Percentiles rank a stretch among this genome's conserved stretches.
Conservation (phyloP, 139 green algal species). For the Zygnema cylindricum region DNA sequence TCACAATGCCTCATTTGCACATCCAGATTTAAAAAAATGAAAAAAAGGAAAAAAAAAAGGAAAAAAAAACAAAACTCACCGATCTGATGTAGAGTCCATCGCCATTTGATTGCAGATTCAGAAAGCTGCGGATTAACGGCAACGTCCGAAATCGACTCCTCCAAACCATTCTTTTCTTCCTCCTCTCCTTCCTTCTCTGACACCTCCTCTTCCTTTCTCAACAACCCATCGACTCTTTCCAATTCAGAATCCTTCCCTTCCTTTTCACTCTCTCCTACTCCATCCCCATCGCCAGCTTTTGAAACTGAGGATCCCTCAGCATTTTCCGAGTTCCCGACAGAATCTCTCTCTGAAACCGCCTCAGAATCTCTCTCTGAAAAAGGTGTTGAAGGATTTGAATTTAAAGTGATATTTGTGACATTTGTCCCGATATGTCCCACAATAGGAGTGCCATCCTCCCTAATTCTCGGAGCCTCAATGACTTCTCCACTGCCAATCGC, state of each 20-base stretch:
- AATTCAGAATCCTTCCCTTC: background rate
- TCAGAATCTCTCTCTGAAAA: too few species aligned
- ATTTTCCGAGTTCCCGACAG: too few species aligned
- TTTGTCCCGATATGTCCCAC: background rate
- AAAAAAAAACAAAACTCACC: constrained; percentile 15
- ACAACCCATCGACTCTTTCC: background rate
- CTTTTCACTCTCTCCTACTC: background rate
- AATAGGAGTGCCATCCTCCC: constrained; percentile 24
- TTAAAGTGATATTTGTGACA: background rate
- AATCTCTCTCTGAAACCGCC: too few species aligned
- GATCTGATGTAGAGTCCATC: constrained; percentile 56
- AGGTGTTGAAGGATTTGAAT: background rate
- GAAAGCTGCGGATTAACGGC: background rate
- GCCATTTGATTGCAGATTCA: constrained; percentile 37
- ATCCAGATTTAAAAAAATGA: too few species aligned
- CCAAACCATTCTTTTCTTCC: constrained; percentile 1
- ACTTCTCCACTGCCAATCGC: constrained; percentile 37
- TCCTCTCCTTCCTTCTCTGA: too few species aligned
- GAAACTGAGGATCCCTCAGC: too few species aligned
- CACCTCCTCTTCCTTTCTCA: background rate
- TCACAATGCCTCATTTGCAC: background rate
- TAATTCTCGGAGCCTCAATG: constrained; percentile 30
- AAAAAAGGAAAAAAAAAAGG: background rate
- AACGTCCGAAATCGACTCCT: background rate
- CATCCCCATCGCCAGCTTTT: background rate